Conservation (phyloP, 2,329 filamentous ascomycete species). For the Pseudogymnoascus sp. region DNA sequence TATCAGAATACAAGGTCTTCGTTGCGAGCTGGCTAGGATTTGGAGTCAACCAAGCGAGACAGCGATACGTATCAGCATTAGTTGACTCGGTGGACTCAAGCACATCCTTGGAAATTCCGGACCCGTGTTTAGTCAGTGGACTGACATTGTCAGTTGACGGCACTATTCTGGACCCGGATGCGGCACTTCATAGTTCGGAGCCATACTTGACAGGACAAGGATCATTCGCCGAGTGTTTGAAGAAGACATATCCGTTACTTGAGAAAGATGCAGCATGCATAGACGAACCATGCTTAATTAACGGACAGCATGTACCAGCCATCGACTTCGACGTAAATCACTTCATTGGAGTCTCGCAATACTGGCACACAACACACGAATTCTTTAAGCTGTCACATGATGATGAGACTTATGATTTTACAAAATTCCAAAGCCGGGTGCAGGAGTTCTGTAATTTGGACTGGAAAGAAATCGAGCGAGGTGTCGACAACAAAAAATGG, state of each 20-base stretch:
- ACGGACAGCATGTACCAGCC: slow-evolving; percentile 84
- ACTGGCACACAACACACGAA: slow-evolving; percentile 97
- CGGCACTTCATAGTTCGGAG: slow-evolving; percentile 31
- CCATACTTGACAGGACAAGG: slow-evolving; percentile 72
- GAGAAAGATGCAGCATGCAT: slow-evolving; percentile 81
- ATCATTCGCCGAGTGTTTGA: slow-evolving; percentile 75
- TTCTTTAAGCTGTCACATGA: slow-evolving; percentile 71
- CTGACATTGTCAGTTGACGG: slow-evolving; percentile 68
- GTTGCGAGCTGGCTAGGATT: slow-evolving; percentile 96
- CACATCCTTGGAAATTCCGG: slow-evolving; percentile 61
- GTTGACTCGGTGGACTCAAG: slow-evolving; percentile 53
- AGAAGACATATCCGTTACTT: slow-evolving; percentile 72
- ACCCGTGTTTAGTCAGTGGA: slow-evolving; percentile 81
- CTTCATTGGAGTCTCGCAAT: slow-evolving; percentile 95
- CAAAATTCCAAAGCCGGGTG: slow-evolving; percentile 79
- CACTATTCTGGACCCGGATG: slow-evolving; percentile 35
- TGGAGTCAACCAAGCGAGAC: slow-evolving; percentile 87
- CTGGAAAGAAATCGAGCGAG: slow-evolving; percentile 67
- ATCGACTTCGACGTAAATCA: slow-evolving; percentile 98
- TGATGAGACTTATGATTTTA: slow-evolving; percentile 79
- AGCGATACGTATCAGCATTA: slow-evolving; percentile 74
- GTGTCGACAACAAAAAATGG: slow-evolving; percentile 58
- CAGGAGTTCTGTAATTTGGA: slow-evolving; percentile 75
- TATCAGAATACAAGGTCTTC: slow-evolving; percentile 80
- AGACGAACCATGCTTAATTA: slow-evolving; percentile 77